Evolutionary conservation across 2,329 filamentous ascomycete species (phyloP), one percentile per base, ranked within the genome.

Genomic region (Apiospora pterosperma): DNA sequence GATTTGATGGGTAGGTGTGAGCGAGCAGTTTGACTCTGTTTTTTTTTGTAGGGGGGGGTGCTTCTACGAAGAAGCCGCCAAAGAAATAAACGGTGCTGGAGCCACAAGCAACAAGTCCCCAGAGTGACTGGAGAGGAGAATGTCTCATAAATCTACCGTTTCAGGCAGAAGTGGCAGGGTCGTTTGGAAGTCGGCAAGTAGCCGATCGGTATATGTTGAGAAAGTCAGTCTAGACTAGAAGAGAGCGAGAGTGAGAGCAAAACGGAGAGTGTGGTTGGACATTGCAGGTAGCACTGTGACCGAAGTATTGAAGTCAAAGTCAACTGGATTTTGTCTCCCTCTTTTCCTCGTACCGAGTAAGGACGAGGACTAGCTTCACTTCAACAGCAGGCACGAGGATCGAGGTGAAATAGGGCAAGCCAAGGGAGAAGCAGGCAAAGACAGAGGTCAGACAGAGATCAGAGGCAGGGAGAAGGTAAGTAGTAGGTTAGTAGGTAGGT

Each of bases 211-310:
- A 55, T 55, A 55, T 55, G 48, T 55, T 34, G 48, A 34, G 48
- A 55, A 55, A 55, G 48, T 55, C 48, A 34, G 48, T 55, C 25
- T 34, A 55, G 48, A 34, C 48, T 55, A 55, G 48, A 55, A 55
- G 48, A n/a, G 58, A 60, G 58, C 34, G 34, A 60, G 58, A 60
- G 38, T 60, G 36, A 38, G 36, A 60, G 58, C 58, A 60, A 39
- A 60, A 39, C 58, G 34, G 58, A 34, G 34, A 19, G 48, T 48
- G 42, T 55, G 48, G 48, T 34, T 55, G 48, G 48, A 55, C 48
- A 55, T 55, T 55, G 48, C 48, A 55, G 48, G 28, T 34, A 55
- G 48, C 28, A 55, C 48, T 34, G 31, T 11, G 48, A 55, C 48
- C 48, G 12, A 55, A 55, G 48, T 55, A 55, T 55, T 55, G 48